These are phyloP conservation scores for Thielaviopsis euricoi DNA, from an alignment of 2,329 filamentous ascomycete genomes.

Conservation along the genomic window DNA sequence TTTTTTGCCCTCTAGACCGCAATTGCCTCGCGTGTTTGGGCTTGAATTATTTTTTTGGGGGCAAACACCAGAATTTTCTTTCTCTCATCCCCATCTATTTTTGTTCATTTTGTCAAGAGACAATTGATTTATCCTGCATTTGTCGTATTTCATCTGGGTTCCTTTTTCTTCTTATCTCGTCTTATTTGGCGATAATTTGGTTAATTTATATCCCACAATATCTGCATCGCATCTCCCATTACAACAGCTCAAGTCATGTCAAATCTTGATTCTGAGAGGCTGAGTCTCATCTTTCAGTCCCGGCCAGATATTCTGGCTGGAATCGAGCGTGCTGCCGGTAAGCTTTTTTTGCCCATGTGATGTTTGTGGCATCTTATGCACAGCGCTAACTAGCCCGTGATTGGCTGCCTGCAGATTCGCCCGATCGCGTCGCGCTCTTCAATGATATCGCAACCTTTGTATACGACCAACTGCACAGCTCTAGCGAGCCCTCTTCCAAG, in stretches of 20 bases:
- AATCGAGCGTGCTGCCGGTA: slow-evolving; percentile 38
- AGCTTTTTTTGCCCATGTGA: slow-evolving; percentile 12
- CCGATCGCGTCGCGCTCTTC: slow-evolving; percentile 33
- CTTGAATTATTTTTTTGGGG: not conserved
- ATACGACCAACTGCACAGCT: slow-evolving; percentile 25
- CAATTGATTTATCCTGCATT: not conserved
- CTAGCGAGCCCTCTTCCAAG: slow-evolving; percentile 33
- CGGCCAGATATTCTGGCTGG: slow-evolving; percentile 38
- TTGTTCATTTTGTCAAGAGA: no score
- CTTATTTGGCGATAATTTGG: not conserved
- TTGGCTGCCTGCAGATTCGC: slow-evolving; percentile 26
- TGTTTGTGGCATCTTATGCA: not conserved
- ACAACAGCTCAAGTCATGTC: slow-evolving; percentile 21
- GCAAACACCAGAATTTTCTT: not conserved
- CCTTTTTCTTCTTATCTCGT: not conserved
- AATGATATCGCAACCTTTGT: slow-evolving; percentile 38
- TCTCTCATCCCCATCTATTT: not conserved
- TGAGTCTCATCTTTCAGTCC: slow-evolving; percentile 35
- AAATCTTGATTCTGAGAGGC: slow-evolving; percentile 31
- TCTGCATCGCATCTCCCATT: not conserved
- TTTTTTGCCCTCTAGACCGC: not conserved
- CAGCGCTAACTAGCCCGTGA: not conserved
- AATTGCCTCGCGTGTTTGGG: not conserved
- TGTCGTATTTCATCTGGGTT: not conserved
- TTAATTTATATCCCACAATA: not conserved